phyloP scores from a whole-genome alignment of 2,329 filamentous ascomycete genomes.

The Tolypocladium guangdongense region DNA sequence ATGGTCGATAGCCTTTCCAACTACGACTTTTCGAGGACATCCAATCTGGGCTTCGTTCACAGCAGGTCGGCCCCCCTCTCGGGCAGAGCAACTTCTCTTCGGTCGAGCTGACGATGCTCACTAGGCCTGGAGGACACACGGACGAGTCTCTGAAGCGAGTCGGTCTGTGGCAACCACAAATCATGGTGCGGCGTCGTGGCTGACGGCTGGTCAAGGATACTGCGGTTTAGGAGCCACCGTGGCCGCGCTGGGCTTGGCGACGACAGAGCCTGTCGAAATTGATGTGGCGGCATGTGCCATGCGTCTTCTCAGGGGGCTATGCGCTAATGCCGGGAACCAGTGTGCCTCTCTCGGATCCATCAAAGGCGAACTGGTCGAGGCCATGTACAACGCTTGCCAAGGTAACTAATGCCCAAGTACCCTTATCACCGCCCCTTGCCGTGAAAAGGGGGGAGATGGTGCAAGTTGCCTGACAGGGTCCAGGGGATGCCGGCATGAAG shows the following conservation, averaged over 20 bases:
- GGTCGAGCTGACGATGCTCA: constrained; percentile 7
- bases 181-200: constrained; percentile 2
- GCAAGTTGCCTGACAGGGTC: constrained; percentile 2
- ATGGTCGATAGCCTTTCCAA: constrained; percentile 58
- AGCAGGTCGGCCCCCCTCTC: constrained; percentile 51
- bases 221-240: constrained; percentile 63
- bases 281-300: constrained; percentile 55
- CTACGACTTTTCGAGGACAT: constrained; percentile 74
- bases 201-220: constrained; percentile 42
- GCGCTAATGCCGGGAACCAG: constrained; percentile 24
- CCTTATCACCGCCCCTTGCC: not conserved
- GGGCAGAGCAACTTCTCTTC: not conserved
- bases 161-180: constrained; percentile 15
- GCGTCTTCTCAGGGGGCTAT: no score
- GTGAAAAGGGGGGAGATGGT: constrained; percentile 2
- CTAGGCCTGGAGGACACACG: constrained; percentile 24
- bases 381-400: constrained; percentile 44
- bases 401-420: constrained; percentile 23
- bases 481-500: constrained; percentile 29
- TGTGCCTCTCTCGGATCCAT: constrained; percentile 74
- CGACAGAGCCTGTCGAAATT: constrained; percentile 45
- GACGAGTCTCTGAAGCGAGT: constrained; percentile 16
- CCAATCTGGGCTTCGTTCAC: constrained; percentile 68
- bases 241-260: constrained; percentile 47
- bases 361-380: constrained; percentile 52